These are phyloP conservation scores for Setaria italica DNA, from an alignment of 202 grass and related monocot species.

Conservation along the genomic window DNA sequence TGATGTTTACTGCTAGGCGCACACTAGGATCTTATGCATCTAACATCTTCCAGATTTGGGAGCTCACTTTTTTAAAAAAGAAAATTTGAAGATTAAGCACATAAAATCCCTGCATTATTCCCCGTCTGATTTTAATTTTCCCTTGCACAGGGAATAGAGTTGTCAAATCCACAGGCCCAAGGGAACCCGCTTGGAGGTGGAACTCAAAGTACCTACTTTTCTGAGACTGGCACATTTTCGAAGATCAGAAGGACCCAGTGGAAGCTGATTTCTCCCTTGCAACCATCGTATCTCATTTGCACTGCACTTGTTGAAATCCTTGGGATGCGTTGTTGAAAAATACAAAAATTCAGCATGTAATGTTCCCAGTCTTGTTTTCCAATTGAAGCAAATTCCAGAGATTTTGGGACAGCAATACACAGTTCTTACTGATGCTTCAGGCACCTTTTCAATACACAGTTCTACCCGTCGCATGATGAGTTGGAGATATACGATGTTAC, in stretches of 20 bases:
- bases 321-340: neutral
- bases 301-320: neutral
- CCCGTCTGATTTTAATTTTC: conserved; percentile 11
- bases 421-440: too few species aligned
- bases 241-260: conserved; percentile 64
- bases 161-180: conserved; percentile 75
- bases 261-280: neutral
- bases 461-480: too few species aligned
- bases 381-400: too few species aligned
- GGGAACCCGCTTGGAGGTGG: conserved; percentile 73
- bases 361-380: neutral
- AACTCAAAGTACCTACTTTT: conserved; percentile 87
- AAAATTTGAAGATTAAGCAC: neutral
- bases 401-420: too few species aligned
- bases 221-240: conserved; percentile 79
- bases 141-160: conserved; percentile 65
- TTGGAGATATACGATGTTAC: too few species aligned
- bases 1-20: neutral
- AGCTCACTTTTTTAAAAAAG: neutral
- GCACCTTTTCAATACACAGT: too few species aligned
- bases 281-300: neutral
- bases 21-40: neutral
- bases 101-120: neutral
- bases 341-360: neutral
- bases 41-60: neutral